These are phyloP conservation scores for Xylaria sp. DNA, from an alignment of 2,329 filamentous ascomycete species.

Conservation along the genomic window DNA sequence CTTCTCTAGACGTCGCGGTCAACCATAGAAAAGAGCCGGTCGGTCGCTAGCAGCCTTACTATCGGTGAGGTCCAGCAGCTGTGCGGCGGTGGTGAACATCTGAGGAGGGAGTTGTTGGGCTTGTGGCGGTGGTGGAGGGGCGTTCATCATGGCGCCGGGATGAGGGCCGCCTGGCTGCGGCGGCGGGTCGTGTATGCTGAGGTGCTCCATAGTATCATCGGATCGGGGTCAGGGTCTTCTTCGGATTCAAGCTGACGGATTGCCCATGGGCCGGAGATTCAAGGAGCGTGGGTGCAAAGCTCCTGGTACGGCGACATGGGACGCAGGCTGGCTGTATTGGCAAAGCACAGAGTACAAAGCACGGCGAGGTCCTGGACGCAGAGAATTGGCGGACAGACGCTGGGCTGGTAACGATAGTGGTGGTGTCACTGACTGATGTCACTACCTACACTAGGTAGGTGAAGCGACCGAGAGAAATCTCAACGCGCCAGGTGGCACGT, in stretches of 20 bases:
- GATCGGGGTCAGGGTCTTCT: conserved; percentile 21
- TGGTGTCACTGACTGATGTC: conserved; percentile 19
- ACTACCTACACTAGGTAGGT: too few relatives aligned
- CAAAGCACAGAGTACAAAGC: too few relatives aligned
- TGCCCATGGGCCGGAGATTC: conserved; percentile 33
- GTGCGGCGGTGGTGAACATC: conserved; percentile 98
- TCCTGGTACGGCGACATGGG: too few relatives aligned
- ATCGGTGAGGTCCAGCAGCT: conserved; percentile 93
- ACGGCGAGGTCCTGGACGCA: too few relatives aligned
- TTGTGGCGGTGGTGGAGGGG: conserved; percentile 45
- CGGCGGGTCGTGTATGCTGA: conserved; percentile 54
- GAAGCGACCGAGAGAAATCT: conserved; percentile 12
- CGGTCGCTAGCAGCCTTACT: conserved; percentile 65
- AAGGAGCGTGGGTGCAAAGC: not conserved
- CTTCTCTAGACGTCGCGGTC: conserved; percentile 71
- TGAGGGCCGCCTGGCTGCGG: conserved; percentile 49
- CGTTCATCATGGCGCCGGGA: conserved; percentile 25
- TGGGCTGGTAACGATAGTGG: not conserved
- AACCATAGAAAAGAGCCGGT: conserved; percentile 28
- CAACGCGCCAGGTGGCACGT: conserved; percentile 21
- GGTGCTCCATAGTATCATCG: conserved; percentile 58
- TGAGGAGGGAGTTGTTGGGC: conserved; percentile 79
- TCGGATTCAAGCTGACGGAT: conserved; percentile 20
- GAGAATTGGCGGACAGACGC: conserved; percentile 20
- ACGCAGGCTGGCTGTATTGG: too few relatives aligned